These are phyloP conservation scores for Penicillium glabrum DNA, from an alignment of 2,329 filamentous ascomycete genomes.

Conservation along the genomic window DNA sequence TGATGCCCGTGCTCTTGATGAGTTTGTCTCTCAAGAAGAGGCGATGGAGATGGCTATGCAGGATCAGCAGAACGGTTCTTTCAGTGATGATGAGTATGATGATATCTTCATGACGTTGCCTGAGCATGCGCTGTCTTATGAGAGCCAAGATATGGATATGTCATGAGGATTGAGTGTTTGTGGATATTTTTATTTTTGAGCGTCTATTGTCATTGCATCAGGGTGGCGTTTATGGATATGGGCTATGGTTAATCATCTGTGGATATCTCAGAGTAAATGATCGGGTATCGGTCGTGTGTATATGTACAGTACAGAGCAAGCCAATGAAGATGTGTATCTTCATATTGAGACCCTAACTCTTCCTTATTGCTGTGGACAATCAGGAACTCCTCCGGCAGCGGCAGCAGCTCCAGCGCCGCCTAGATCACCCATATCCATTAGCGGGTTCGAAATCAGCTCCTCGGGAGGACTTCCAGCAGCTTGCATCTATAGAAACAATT, in stretches of 20 bases:
- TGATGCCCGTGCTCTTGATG: conserved; percentile 33
- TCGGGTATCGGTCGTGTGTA: conserved; percentile 32
- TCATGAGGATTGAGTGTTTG: conserved; percentile 21
- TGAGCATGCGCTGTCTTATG: conserved; percentile 35
- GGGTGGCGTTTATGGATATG: conserved; percentile 10
- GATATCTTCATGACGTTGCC: conserved; percentile 65
- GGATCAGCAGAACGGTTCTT: conserved; percentile 20
- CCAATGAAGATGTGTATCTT: conserved; percentile 14
- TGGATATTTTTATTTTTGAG: not conserved
- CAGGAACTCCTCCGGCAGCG: conserved; percentile 55
- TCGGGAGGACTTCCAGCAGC: conserved; percentile 83
- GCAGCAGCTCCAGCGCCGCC: conserved; percentile 65
- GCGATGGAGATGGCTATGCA: conserved; percentile 32
- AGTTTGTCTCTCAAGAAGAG: conserved; percentile 37
- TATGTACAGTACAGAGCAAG: conserved; percentile 28
- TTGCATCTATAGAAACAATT: conserved; percentile 76
- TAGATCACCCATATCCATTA: conserved; percentile 66
- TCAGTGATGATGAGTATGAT: conserved; percentile 61
- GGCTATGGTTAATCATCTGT: not conserved
- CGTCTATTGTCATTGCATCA: conserved; percentile 13
- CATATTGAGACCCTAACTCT: not conserved
- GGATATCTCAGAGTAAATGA: conserved; percentile 19
- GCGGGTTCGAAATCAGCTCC: conserved; percentile 67
- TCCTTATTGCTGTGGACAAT: conserved; percentile 61
- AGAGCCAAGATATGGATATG: conserved; percentile 41